Percentiles rank a stretch among this genome's conserved stretches.
Conservation (phyloP, 108 stramenopile species). For the Pseudonitzschia pungens region DNA sequence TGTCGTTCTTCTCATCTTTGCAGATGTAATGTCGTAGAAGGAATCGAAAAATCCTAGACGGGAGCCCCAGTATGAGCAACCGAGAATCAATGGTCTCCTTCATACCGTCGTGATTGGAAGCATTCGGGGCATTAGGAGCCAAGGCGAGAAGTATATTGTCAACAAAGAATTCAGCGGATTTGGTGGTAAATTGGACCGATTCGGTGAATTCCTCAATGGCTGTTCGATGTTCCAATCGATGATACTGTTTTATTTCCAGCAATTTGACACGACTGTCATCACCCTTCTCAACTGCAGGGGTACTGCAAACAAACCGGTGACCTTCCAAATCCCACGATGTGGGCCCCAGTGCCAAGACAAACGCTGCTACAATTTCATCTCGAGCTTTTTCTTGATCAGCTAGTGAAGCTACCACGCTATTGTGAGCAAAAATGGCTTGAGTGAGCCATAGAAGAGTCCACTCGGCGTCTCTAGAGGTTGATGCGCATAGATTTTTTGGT, state of each 20-base stretch:
- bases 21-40: constrained; percentile 31
- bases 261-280: background rate
- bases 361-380: background rate
- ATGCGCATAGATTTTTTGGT: background rate
- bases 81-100: background rate
- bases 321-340: background rate
- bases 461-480: background rate
- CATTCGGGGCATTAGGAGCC: background rate
- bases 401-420: background rate
- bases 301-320: background rate
- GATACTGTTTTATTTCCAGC: background rate
- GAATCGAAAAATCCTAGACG: constrained; percentile 26
- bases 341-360: background rate
- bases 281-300: background rate
- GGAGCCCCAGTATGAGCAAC: background rate
- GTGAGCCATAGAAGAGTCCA: constrained; percentile 12
- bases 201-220: background rate
- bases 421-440: background rate
- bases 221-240: background rate
- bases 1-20: background rate
- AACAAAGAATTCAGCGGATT: constrained; percentile 13
- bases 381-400: background rate
- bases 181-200: background rate
- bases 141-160: constrained; percentile 1
- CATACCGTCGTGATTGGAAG: background rate